Percentiles rank a stretch among this genome's conserved stretches.
These are phyloP conservation scores for Gymnopilus dilepis DNA, from an alignment of 768 basidiomycete species.

Conservation along the genomic window DNA sequence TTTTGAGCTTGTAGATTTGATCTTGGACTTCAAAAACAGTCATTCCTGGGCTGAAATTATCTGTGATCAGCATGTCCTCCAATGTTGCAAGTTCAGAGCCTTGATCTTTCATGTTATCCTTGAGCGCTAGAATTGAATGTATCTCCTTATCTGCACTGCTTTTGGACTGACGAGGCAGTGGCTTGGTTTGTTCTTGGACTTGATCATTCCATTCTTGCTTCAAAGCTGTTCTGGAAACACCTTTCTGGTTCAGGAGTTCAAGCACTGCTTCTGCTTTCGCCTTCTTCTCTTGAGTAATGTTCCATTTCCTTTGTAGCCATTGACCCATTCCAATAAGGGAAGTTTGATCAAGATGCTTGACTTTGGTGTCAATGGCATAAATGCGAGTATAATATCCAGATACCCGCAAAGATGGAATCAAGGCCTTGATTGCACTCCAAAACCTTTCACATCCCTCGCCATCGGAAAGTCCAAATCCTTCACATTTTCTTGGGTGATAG, in stretches of 20 bases:
- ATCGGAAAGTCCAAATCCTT: no score
- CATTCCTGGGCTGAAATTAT: neutral
- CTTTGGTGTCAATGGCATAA: conserved; percentile 18
- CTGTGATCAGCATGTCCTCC: conserved; percentile 1
- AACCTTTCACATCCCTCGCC: no score
- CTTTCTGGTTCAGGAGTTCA: neutral
- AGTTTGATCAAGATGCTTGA: conserved; percentile 13
- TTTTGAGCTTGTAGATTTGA: neutral
- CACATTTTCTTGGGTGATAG: conserved; percentile 40
- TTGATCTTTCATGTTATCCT: conserved; percentile 1
- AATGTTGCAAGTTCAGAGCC: conserved; percentile 8
- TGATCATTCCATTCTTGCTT: conserved; percentile 21
- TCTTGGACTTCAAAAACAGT: neutral
- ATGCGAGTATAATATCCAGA: conserved; percentile 16
- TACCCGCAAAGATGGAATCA: conserved; percentile 18
- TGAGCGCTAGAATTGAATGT: conserved; percentile 9
- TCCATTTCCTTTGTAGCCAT: conserved; percentile 12
- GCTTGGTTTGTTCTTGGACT: conserved; percentile 22
- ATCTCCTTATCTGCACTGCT: conserved; percentile 6
- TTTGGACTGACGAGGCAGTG: conserved; percentile 11
- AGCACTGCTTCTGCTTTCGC: conserved; percentile 8
- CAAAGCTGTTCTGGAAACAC: neutral
- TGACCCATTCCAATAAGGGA: conserved; percentile 6
- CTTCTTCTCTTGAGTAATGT: neutral
- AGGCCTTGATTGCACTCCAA: conserved; percentile 28